These are phyloP conservation scores for Isoetes engelmannii DNA, from an alignment of 83 land plant species.

Conservation along the genomic window DNA sequence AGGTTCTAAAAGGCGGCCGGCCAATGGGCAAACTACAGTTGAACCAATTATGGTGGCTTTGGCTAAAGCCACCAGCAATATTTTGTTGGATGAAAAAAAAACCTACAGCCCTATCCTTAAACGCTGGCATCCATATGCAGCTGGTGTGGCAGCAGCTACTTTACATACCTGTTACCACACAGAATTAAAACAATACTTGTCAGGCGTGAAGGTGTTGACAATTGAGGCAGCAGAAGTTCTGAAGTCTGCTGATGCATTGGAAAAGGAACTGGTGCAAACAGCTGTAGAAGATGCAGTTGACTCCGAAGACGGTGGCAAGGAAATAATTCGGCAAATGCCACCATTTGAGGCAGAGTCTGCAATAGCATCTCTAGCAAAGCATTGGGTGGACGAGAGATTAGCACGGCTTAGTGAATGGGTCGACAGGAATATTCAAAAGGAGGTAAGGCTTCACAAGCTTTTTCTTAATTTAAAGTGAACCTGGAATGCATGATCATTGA, in stretches of 20 bases:
- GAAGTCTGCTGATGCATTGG: constrained; percentile 70
- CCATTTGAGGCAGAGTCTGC: constrained; percentile 80
- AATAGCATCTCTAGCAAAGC: constrained; percentile 57
- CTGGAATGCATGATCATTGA: not conserved
- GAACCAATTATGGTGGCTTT: constrained; percentile 60
- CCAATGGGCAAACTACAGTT: constrained; percentile 40
- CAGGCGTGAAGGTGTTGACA: constrained; percentile 56
- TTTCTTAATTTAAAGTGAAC: not conserved
- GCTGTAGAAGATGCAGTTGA: constrained; percentile 96
- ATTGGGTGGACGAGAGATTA: constrained; percentile 68
- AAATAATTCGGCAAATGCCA: constrained; percentile 78
- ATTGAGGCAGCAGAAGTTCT: constrained; percentile 68
- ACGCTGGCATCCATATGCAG: constrained; percentile 83
- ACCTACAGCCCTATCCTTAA: constrained; percentile 76
- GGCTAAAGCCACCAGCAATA: constrained; percentile 65
- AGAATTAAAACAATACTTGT: constrained; percentile 74
- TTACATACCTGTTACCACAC: constrained; percentile 89
- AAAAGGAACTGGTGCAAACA: constrained; percentile 78
- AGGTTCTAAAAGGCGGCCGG: constrained; percentile 70
- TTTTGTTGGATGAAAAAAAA: constrained; percentile 62
- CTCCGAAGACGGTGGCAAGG: constrained; percentile 90
- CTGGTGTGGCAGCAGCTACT: constrained; percentile 90
- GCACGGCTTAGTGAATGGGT: constrained; percentile 71
- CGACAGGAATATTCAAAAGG: constrained; percentile 72
- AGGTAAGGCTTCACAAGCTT: constrained; percentile 36